A percentile compares a stretch with the other conserved stretches of the same genome.
Conservation (phyloP, 495 filamentous ascomycete genomes). For the Penicillium robsamsonii region DNA sequence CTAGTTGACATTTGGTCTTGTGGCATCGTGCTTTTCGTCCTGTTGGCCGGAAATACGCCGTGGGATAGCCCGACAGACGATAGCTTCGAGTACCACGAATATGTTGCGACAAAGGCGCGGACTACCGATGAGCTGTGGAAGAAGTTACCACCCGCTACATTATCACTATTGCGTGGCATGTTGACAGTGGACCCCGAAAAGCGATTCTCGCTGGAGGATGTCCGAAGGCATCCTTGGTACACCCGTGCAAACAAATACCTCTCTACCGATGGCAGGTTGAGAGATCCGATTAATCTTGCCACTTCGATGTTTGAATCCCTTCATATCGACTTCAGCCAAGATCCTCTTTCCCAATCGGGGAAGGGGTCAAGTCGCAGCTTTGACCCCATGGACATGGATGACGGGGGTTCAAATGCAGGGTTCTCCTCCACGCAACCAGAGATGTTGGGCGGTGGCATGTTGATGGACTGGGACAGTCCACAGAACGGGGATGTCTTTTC, state of each 20-base stretch:
- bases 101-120: conserved; percentile 71
- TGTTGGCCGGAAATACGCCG: conserved; percentile 93
- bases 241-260: conserved; percentile 79
- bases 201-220: conserved; percentile 84
- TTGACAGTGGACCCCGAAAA: conserved; percentile 72
- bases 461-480: conserved; percentile 77
- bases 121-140: conserved; percentile 85
- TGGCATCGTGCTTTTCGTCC: conserved; percentile 92
- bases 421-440: conserved; percentile 80
- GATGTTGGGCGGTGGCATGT: conserved; percentile 60
- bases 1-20: conserved; percentile 95
- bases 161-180: conserved; percentile 92
- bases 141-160: conserved; percentile 68
- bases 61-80: conserved; percentile 88
- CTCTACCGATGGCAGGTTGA: conserved; percentile 67
- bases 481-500: conserved; percentile 52
- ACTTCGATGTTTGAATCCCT: conserved; percentile 91
- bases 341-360: conserved; percentile 49
- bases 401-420: conserved; percentile 42
- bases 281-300: conserved; percentile 77
- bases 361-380: conserved; percentile 41
- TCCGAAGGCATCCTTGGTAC: conserved; percentile 94
- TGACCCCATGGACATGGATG: conserved; percentile 55
- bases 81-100: conserved; percentile 84
- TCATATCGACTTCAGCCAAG: conserved; percentile 82